Base-by-base conservation (phyloP, 140 eudicot species). In the Stevia rebaudiana region DNA sequence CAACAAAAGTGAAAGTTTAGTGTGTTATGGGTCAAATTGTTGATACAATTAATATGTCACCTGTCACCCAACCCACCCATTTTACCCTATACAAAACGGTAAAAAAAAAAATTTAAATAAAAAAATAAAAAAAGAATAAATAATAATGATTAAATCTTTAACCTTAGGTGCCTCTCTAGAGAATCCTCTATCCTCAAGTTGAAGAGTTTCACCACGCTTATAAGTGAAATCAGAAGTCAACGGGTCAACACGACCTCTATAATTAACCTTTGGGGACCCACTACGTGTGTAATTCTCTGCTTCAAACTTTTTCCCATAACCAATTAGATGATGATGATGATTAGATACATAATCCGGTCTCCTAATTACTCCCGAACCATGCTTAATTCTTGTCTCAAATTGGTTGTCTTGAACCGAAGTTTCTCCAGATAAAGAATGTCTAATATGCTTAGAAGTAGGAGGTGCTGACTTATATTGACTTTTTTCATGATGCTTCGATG, bases 111-210 rank as follows among this genome's bases (percentile, higher is more conserved):
- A n/a, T n/a, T n/a, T n/a, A n/a, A n/a, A n/a, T n/a, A n/a, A n/a
- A n/a, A n/a, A n/a, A n/a, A n/a, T n/a, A n/a, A n/a, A n/a, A n/a
- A n/a, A n/a, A n/a, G n/a, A n/a, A n/a, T n/a, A n/a, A 5, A 25
- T 37, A 31, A 22, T 28, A 22, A 52, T 48, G 61, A 49, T 43
- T 48, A 63, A 40, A 35, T 85, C 96, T 95, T 89, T 81, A 19
- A 88, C 96, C 97, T 89, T 81, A 19, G 59, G 61, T 11, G 51
- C 69, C 74, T 67, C 76, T 44, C 83, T 74, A 49, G 86, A 47
- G 11, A 73, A 58, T 64, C 76, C 82, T 63, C 68, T 66, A 19
- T 89, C 95, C 54, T 69, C 74, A 41, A 21, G 39, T 57, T 53
- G 69, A 70, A 66, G 62, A 50, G 61, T 44, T 58, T 79, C 83